phyloP scores from a whole-genome alignment of 352 stramenopile genomes.

The Globisporangium radiosum region DNA sequence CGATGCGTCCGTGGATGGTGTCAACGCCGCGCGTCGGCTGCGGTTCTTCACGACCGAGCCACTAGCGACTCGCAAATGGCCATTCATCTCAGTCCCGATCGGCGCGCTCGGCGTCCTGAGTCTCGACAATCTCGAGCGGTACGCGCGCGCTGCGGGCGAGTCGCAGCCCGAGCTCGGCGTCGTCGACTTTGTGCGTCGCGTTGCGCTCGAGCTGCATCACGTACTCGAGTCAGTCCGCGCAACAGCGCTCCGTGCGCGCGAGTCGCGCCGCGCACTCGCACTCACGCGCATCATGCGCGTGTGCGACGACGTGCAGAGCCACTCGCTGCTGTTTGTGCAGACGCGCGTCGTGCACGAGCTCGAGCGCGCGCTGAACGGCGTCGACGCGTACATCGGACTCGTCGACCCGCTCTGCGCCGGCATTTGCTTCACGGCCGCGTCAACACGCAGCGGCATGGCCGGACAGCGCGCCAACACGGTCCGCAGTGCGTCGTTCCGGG shows the following conservation, averaged over 20 bases:
- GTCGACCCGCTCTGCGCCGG: conserved; percentile 40
- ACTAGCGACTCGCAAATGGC: conserved; percentile 27
- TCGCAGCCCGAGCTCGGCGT: conserved; percentile 61
- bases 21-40: conserved; percentile 14
- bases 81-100: conserved; percentile 61
- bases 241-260: conserved; percentile 1
- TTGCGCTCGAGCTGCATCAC: conserved; percentile 17
- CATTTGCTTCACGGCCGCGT: conserved; percentile 47
- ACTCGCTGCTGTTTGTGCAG: conserved; percentile 28
- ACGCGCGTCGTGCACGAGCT: conserved; percentile 46
- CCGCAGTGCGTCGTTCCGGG: conserved; percentile 40
- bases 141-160: conserved; percentile 30
- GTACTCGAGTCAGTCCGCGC: conserved; percentile 13
- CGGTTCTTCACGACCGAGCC: conserved; percentile 32
- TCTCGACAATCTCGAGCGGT: conserved; percentile 56
- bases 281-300: conserved; percentile 41
- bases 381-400: conserved; percentile 61
- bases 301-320: conserved; percentile 32
- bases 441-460: conserved; percentile 43
- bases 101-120: conserved; percentile 37
- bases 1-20: background rate
- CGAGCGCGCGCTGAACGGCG: conserved; percentile 44
- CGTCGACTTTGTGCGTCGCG: conserved; percentile 61
- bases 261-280: conserved; percentile 23
- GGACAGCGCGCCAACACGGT: conserved; percentile 26